Evolutionary conservation across 225 moss, liverwort and hornwort genomes (phyloP).

Genomic region (Marchantia paleacea): DNA sequence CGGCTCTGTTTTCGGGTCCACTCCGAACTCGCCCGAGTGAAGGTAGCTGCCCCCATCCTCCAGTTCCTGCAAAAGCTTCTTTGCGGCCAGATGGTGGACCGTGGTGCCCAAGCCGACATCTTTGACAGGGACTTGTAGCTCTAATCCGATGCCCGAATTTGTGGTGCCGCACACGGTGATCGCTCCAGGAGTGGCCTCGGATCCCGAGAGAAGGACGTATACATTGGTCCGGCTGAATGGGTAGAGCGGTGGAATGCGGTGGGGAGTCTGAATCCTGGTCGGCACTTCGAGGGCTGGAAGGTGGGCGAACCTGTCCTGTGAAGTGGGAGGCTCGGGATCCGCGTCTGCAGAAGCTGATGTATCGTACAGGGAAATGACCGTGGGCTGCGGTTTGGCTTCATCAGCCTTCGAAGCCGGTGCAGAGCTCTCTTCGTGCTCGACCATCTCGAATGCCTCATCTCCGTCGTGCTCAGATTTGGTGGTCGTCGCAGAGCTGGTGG

Average conservation of each 20-base stretch:
- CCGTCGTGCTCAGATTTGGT: not conserved
- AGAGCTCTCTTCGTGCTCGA: slow-evolving; percentile 24
- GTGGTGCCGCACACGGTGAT: slow-evolving; percentile 39
- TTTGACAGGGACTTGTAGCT: slow-evolving; percentile 34
- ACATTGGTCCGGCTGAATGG: slow-evolving; percentile 42
- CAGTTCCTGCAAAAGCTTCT: slow-evolving; percentile 47
- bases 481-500: not conserved
- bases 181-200: slow-evolving; percentile 14
- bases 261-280: slow-evolving; percentile 48
- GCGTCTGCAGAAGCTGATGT: not conserved
- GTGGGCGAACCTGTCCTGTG: slow-evolving; percentile 21
- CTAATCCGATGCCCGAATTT: slow-evolving; percentile 38
- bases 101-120: slow-evolving; percentile 21
- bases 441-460: slow-evolving; percentile 35
- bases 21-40: slow-evolving; percentile 21
- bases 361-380: slow-evolving; percentile 21
- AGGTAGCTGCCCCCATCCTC: slow-evolving; percentile 46
- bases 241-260: slow-evolving; percentile 41
- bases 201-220: slow-evolving; percentile 42
- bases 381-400: not conserved
- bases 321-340: not conserved
- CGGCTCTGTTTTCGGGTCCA: not conserved
- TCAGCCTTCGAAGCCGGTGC: not conserved
- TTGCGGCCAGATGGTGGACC: slow-evolving; percentile 49
- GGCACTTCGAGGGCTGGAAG: slow-evolving; percentile 30